phyloP scores from a whole-genome alignment of 106 monocot genomes.

The Agapanthus africanus region DNA sequence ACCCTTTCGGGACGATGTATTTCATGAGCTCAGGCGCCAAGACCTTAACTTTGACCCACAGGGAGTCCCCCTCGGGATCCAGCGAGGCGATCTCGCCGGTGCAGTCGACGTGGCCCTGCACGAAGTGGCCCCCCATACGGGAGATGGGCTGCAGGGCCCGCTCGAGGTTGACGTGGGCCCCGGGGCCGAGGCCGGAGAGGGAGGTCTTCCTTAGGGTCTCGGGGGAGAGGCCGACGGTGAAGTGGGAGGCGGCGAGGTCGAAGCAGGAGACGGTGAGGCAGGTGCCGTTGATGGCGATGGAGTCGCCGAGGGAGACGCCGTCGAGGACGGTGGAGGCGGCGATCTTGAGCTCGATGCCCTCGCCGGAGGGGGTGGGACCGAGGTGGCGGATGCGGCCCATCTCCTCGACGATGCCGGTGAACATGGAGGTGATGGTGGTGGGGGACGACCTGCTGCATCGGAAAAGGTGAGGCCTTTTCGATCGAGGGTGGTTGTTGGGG shows the following conservation, averaged over 20 bases:
- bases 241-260: conserved; percentile 22
- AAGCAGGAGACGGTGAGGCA: conserved; percentile 86
- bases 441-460: neutral
- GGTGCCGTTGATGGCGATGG: conserved; percentile 82
- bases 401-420: conserved; percentile 97
- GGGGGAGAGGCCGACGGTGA: conserved; percentile 81
- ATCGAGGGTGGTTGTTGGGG: no score
- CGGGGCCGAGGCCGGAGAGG: conserved; percentile 40
- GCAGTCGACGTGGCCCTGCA: conserved; percentile 90
- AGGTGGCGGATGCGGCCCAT: conserved; percentile 51
- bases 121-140: conserved; percentile 95
- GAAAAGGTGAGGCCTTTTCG: neutral
- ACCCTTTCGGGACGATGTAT: conserved; percentile 83
- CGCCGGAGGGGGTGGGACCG: conserved; percentile 31
- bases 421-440: conserved; percentile 31
- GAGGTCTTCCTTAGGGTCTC: conserved; percentile 82
- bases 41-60: conserved; percentile 78
- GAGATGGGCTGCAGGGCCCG: conserved; percentile 60
- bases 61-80: conserved; percentile 64
- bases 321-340: conserved; percentile 45
- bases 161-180: conserved; percentile 72
- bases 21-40: conserved; percentile 25
- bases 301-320: conserved; percentile 72
- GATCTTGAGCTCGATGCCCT: conserved; percentile 54
- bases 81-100: conserved; percentile 75